Evolutionary conservation across 108 stramenopile genomes (phyloP).

Genomic region (Skeletonema potamos): DNA sequence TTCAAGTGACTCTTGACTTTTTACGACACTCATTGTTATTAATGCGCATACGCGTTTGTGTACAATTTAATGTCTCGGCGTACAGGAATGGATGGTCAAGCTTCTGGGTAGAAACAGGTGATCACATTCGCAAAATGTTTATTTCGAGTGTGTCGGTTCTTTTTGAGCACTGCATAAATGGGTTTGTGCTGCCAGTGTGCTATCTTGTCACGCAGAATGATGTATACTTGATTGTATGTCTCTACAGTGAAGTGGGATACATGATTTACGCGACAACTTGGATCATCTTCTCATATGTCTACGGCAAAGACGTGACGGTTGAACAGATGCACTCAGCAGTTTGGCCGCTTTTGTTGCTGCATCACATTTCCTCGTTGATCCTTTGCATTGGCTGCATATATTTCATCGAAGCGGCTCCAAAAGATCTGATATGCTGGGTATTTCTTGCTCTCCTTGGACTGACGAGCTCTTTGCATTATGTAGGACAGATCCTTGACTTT

Average conservation of each 20-base stretch:
- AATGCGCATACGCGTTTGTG: no score
- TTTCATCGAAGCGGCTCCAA: conserved; percentile 15
- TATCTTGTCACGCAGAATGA: conserved; percentile 22
- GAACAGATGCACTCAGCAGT: conserved; percentile 41
- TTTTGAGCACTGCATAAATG: conserved; percentile 34
- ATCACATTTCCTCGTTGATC: conserved; percentile 25
- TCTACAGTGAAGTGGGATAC: conserved; percentile 36
- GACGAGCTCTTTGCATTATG: conserved; percentile 31
- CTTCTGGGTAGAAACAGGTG: conserved; percentile 38
- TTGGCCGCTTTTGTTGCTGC: conserved; percentile 29
- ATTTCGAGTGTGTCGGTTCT: conserved; percentile 16
- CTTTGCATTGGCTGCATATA: conserved; percentile 26
- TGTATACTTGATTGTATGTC: conserved; percentile 23
- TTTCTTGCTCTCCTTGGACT: conserved; percentile 32
- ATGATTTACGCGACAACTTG: conserved; percentile 19
- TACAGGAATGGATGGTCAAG: conserved; percentile 45
- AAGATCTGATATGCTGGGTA: conserved; percentile 18
- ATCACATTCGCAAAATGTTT: conserved; percentile 33
- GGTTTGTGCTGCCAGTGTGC: conserved; percentile 18
- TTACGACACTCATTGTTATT: no score
- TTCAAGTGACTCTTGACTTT: background rate
- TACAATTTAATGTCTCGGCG: background rate
- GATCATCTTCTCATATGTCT: conserved; percentile 15
- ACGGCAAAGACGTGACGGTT: conserved; percentile 25
- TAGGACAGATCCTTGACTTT: conserved; percentile 37